A percentile compares a stretch with the other conserved stretches of the same genome.
Conservation (phyloP, 2,329 filamentous ascomycete genomes). For the Lasiodiplodia hormozganensis region DNA sequence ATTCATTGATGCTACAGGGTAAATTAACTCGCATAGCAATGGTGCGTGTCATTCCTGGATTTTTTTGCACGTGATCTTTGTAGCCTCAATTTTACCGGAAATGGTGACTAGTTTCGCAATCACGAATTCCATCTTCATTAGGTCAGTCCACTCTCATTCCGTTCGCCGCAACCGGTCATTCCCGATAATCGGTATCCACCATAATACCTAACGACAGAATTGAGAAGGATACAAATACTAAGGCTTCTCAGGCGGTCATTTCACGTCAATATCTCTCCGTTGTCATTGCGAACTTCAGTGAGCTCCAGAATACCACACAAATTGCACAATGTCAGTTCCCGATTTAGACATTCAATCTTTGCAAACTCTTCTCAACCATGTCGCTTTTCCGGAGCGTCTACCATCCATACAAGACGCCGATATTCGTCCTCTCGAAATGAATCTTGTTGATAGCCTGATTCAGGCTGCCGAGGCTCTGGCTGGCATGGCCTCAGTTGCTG, state of each 20-base stretch:
- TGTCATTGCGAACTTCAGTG: not conserved
- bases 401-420: constrained; percentile 45
- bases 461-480: not conserved
- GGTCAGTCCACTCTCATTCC: too few species aligned
- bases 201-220: too few species aligned
- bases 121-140: too few species aligned
- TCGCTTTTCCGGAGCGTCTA: constrained; percentile 49
- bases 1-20: too few species aligned
- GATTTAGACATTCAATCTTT: constrained; percentile 1
- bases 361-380: constrained; percentile 44
- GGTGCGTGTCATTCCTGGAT: too few species aligned
- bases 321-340: not conserved
- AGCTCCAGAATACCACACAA: not conserved
- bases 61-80: too few species aligned
- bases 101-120: too few species aligned
- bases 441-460: constrained; percentile 37
- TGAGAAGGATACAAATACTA: not conserved
- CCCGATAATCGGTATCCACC: too few species aligned
- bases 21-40: too few species aligned
- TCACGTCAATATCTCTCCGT: not conserved
- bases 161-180: too few species aligned
- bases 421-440: constrained; percentile 37
- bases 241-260: not conserved
- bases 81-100: too few species aligned
- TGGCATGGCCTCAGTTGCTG: not conserved